A percentile compares a stretch with the other conserved stretches of the same genome.
These are phyloP conservation scores for Ceratocystis cacaofunesta DNA, from an alignment of 2,329 filamentous ascomycete species.

Conservation along the genomic window DNA sequence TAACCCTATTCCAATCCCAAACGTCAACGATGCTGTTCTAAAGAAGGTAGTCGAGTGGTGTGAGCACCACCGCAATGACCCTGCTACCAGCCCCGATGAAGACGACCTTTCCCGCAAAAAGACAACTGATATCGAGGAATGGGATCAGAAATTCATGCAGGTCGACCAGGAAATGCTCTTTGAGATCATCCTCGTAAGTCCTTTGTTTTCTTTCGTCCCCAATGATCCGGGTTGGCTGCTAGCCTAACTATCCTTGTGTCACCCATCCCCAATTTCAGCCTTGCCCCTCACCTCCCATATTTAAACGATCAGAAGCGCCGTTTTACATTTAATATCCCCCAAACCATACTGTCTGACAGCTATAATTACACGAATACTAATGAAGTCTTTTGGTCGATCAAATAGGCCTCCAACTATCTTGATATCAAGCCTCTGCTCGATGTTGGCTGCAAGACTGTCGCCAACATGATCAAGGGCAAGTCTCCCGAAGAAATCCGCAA, in stretches of 20 bases:
- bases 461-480: slow-evolving; percentile 99
- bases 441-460: slow-evolving; percentile 97
- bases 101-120: slow-evolving; percentile 92
- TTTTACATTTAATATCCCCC: no score
- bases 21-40: slow-evolving; percentile 85
- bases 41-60: slow-evolving; percentile 98
- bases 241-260: neutral
- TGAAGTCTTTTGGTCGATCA: no score
- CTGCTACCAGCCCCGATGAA: slow-evolving; percentile 66
- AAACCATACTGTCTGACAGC: no score
- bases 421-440: slow-evolving; percentile 97
- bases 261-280: neutral
- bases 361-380: no score
- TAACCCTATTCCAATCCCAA: slow-evolving; percentile 76
- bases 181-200: slow-evolving; percentile 84
- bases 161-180: slow-evolving; percentile 99
- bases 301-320: no score
- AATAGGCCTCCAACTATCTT: slow-evolving; percentile 86
- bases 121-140: slow-evolving; percentile 97
- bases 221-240: neutral
- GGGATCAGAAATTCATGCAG: slow-evolving; percentile 99
- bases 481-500: slow-evolving; percentile 98
- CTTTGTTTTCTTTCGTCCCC: neutral
- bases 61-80: slow-evolving; percentile 83
- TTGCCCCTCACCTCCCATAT: neutral